Percentiles rank a stretch among this genome's conserved stretches.
These are phyloP conservation scores for Leccinum disarticulatum DNA, from an alignment of 768 basidiomycete genomes.

Conservation along the genomic window DNA sequence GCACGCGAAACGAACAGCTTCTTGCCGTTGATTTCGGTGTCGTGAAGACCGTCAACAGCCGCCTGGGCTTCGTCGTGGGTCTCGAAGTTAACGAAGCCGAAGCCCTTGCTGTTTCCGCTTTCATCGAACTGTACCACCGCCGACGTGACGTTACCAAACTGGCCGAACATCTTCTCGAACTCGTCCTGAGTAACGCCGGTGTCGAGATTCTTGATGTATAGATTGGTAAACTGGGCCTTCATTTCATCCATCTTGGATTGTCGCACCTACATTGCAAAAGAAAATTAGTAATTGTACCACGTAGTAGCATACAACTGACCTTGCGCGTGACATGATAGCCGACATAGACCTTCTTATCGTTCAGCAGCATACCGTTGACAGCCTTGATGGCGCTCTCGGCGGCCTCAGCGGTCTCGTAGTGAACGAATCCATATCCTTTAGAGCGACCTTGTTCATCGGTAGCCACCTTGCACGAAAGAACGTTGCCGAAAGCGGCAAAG, in stretches of 20 bases:
- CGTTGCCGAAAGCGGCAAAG: slow-evolving; percentile 98
- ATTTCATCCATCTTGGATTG: slow-evolving; percentile 98
- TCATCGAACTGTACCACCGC: slow-evolving; percentile 84
- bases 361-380: slow-evolving; percentile 98
- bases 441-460: slow-evolving; percentile 94
- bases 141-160: slow-evolving; percentile 85
- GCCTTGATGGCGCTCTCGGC: slow-evolving; percentile 96
- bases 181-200: slow-evolving; percentile 80
- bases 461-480: slow-evolving; percentile 98
- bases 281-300: not conserved
- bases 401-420: slow-evolving; percentile 97
- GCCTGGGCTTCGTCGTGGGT: slow-evolving; percentile 86
- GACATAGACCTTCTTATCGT: slow-evolving; percentile 99
- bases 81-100: slow-evolving; percentile 98
- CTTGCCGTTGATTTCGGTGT: slow-evolving; percentile 78
- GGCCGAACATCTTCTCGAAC: slow-evolving; percentile 76
- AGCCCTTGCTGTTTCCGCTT: slow-evolving; percentile 91
- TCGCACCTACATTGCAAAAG: slow-evolving; percentile 60
- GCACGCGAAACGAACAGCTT: slow-evolving; percentile 95
- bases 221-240: slow-evolving; percentile 96
- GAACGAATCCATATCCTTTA: slow-evolving; percentile 98
- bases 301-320: slow-evolving; percentile 41
- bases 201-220: slow-evolving; percentile 98
- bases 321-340: slow-evolving; percentile 97
- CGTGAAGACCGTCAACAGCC: slow-evolving; percentile 89